Percentiles rank a stretch among this genome's conserved stretches.
These are phyloP conservation scores for Diospyros kaki DNA, from an alignment of 148 eudicot genomes.

Conservation along the genomic window DNA sequence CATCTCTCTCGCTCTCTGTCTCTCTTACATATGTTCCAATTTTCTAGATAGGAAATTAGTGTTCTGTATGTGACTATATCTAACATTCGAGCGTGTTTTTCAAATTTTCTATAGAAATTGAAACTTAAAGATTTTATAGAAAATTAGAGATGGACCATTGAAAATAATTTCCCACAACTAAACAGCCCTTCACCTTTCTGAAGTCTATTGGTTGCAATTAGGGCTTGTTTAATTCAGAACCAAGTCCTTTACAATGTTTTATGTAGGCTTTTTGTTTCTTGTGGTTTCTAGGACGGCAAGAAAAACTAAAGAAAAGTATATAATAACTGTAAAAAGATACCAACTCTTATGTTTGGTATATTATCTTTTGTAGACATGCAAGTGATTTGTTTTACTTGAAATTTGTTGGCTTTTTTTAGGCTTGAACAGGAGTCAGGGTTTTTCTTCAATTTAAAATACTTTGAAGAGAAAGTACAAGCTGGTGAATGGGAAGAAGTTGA, in stretches of 20 bases:
- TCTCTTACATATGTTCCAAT: no score
- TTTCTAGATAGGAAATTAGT: no score
- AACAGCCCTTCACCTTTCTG: no score
- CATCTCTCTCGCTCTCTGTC: no score
- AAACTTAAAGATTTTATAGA: no score
- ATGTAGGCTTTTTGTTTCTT: neutral
- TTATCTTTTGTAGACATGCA: neutral
- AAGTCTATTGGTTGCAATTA: no score
- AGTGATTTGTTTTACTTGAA: constrained; percentile 6
- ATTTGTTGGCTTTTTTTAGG: constrained; percentile 32
- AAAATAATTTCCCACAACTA: no score
- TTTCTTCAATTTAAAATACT: constrained; percentile 82
- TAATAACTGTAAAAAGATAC: neutral
- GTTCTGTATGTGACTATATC: no score
- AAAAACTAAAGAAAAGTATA: no score
- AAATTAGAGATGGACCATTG: no score
- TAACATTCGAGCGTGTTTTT: no score
- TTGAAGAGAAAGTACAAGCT: constrained; percentile 80
- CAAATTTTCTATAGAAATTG: no score
- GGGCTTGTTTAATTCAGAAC: neutral
- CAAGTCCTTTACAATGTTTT: neutral
- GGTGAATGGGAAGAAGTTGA: constrained; percentile 98
- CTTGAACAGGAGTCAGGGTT: constrained; percentile 91
- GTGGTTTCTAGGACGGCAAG: constrained; percentile 2
- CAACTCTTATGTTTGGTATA: neutral